These are phyloP conservation scores for Pleoardoris graminearum DNA, from an alignment of 2,329 filamentous ascomycete genomes.

Conservation along the genomic window DNA sequence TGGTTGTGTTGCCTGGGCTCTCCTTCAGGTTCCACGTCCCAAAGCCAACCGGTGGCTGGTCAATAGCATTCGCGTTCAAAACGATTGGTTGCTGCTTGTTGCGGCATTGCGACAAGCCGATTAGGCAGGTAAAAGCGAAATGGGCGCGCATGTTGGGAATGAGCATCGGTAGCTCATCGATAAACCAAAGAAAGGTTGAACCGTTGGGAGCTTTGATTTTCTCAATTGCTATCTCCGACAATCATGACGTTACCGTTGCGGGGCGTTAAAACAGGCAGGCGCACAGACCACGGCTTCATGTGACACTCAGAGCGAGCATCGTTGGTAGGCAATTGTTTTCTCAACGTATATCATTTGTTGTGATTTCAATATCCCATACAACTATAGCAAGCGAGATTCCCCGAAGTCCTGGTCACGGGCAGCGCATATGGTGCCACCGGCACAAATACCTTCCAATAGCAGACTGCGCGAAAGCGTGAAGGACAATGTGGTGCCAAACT, in stretches of 20 bases:
- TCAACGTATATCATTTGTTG: no score
- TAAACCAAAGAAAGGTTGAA: neutral
- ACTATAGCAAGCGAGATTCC: no score
- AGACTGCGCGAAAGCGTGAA: no score
- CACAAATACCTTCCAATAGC: no score
- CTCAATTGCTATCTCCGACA: neutral
- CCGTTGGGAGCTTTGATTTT: neutral
- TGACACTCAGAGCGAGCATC: neutral
- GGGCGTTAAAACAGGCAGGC: neutral
- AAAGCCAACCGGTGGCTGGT: slow-evolving; percentile 20
- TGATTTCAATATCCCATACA: no score
- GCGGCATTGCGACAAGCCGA: slow-evolving; percentile 11
- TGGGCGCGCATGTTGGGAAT: slow-evolving; percentile 2
- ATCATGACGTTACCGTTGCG: slow-evolving; percentile 12
- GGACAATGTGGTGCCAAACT: neutral
- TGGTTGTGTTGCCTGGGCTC: slow-evolving; percentile 17
- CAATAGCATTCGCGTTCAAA: slow-evolving; percentile 5
- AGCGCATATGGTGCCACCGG: no score
- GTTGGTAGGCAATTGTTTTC: no score
- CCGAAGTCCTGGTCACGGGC: no score
- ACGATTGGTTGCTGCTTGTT: slow-evolving; percentile 14
- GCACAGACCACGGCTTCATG: slow-evolving; percentile 1
- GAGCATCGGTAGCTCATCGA: neutral
- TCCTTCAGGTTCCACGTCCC: slow-evolving; percentile 26
- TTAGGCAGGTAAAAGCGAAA: neutral